Conservation (phyloP, 2,329 filamentous ascomycete species). For the Trichoderma polysporum region DNA sequence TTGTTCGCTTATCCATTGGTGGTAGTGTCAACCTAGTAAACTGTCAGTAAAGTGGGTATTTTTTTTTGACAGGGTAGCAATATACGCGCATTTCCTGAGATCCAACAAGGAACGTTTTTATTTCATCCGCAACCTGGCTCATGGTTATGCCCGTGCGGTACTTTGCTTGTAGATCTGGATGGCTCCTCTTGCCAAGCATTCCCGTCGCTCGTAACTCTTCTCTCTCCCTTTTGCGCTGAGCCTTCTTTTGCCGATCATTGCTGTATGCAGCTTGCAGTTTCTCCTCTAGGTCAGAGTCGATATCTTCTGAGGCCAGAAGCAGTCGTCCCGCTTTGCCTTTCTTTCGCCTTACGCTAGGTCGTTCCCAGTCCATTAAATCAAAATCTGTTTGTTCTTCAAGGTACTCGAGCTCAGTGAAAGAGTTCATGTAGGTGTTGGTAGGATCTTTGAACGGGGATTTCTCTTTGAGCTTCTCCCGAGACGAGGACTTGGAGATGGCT, state of each 20-base stretch:
- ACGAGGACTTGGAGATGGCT: neutral
- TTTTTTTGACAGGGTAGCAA: neutral
- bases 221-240: slow-evolving; percentile 66
- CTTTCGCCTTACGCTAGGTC: slow-evolving; percentile 61
- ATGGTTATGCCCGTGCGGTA: slow-evolving; percentile 72
- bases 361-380: slow-evolving; percentile 81
- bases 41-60: slow-evolving; percentile 18
- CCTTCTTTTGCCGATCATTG: slow-evolving; percentile 71
- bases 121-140: slow-evolving; percentile 68
- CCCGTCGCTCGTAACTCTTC: slow-evolving; percentile 67
- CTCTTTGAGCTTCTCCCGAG: neutral
- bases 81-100: slow-evolving; percentile 59
- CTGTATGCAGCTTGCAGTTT: slow-evolving; percentile 60
- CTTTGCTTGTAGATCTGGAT: slow-evolving; percentile 64
- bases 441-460: neutral
- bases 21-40: slow-evolving; percentile 66
- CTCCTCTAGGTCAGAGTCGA: slow-evolving; percentile 67
- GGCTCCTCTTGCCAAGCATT: slow-evolving; percentile 60
- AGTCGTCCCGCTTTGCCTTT: slow-evolving; percentile 63
- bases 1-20: slow-evolving; percentile 76
- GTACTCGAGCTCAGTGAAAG: neutral
- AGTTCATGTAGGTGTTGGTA: neutral
- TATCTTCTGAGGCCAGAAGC: slow-evolving; percentile 50
- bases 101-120: slow-evolving; percentile 68
- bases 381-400: slow-evolving; percentile 60